Evolutionary conservation across 2,329 filamentous ascomycete species (phyloP).

Genomic region (Cercospora sesami): DNA sequence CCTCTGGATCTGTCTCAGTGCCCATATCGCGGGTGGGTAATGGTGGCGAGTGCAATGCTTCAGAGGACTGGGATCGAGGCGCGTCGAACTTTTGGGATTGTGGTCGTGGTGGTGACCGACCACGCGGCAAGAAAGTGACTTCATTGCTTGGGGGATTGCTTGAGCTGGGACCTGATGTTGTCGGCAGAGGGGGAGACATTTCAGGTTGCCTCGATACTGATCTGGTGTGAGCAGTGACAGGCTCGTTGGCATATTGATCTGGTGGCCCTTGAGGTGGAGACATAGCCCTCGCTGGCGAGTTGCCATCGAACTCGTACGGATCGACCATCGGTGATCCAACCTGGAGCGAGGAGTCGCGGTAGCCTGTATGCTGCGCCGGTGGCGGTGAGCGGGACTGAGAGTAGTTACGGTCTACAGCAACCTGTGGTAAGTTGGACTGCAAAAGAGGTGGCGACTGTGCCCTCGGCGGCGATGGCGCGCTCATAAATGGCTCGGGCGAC

Average conservation of each 20-base stretch:
- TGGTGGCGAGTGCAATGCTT: constrained; percentile 10
- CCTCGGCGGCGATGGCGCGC: neutral
- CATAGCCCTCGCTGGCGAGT: neutral
- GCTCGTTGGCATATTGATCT: constrained; percentile 17
- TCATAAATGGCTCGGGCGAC: constrained; percentile 9
- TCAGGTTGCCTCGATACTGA: constrained; percentile 3
- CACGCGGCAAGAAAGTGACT: constrained; percentile 18
- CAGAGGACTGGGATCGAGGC: constrained; percentile 19
- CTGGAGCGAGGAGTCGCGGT: constrained; percentile 13
- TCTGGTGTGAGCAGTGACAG: constrained; percentile 1
- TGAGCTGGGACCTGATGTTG: constrained; percentile 8
- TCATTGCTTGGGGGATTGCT: constrained; percentile 15
- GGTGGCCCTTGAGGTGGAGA: constrained; percentile 11
- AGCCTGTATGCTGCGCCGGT: constrained; percentile 1
- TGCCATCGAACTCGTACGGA: constrained; percentile 12
- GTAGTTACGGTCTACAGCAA: neutral
- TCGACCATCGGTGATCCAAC: constrained; percentile 11
- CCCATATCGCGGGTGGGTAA: constrained; percentile 15
- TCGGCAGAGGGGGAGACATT: constrained; percentile 10
- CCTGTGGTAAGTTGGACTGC: constrained; percentile 12
- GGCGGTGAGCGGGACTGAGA: neutral
- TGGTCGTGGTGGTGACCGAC: constrained; percentile 17
- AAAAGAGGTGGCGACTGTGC: constrained; percentile 4
- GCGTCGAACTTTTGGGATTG: constrained; percentile 4
- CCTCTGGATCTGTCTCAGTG: constrained; percentile 15